A percentile compares a stretch with the other conserved stretches of the same genome.
phyloP scores from a whole-genome alignment of 2,329 filamentous ascomycete genomes.

The Ustilaginoidea virens region DNA sequence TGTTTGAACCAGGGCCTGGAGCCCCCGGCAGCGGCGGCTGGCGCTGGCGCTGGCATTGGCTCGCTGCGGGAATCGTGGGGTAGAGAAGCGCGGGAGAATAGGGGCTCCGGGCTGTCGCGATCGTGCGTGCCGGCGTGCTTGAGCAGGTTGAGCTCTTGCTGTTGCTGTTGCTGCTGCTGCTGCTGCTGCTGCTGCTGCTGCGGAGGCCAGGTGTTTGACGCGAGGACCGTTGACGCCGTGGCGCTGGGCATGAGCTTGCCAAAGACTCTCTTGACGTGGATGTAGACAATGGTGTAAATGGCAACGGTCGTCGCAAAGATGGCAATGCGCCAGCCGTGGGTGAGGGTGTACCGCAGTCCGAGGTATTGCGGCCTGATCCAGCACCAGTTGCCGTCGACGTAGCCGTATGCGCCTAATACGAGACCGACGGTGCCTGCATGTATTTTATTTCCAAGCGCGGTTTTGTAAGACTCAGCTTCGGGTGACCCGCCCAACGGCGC shows the following conservation, averaged over 20 bases:
- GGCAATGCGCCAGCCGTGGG: conserved; percentile 25
- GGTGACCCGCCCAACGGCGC: neutral
- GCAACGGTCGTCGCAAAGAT: conserved; percentile 22
- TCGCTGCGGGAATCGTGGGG: too few species aligned
- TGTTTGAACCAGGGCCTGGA: too few species aligned
- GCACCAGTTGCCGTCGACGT: conserved; percentile 28
- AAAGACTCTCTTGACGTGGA: conserved; percentile 6
- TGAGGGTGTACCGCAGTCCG: conserved; percentile 23
- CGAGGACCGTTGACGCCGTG: too few species aligned
- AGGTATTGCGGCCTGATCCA: conserved; percentile 21
- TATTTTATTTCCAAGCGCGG: too few species aligned
- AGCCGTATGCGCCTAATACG: conserved; percentile 10
- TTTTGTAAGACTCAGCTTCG: too few species aligned
- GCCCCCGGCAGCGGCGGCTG: too few species aligned
- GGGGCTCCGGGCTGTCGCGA: too few species aligned
- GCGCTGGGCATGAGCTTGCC: conserved; percentile 2
- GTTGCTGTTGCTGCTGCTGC: too few species aligned
- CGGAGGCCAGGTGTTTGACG: conserved; percentile 1
- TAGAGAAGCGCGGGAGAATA: too few species aligned
- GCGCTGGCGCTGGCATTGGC: too few species aligned
- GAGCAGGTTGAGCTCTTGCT: too few species aligned
- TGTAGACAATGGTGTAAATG: conserved; percentile 24
- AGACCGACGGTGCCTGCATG: conserved; percentile 5
- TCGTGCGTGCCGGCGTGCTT: too few species aligned
- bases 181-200: neutral